Percentiles rank a stretch among this genome's conserved stretches.
phyloP scores from a whole-genome alignment of 139 green algal genomes.

The Nannochloris sp. region DNA sequence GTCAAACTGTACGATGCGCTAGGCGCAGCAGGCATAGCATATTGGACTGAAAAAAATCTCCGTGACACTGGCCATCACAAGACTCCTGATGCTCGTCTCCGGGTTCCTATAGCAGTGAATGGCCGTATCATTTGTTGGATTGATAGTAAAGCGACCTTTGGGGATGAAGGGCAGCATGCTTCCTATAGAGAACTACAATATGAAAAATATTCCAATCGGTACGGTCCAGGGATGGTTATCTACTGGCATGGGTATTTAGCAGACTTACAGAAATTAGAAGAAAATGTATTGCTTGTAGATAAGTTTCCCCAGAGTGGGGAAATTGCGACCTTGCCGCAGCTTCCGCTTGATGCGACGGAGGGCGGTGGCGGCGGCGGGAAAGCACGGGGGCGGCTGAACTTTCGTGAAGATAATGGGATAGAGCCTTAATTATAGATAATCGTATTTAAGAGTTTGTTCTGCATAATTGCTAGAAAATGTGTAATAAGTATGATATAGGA shows the following conservation, averaged over 20 bases:
- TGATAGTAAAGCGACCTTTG: slow-evolving; percentile 92
- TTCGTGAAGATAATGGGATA: no score
- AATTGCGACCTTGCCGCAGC: slow-evolving; percentile 31
- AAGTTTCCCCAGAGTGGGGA: slow-evolving; percentile 36
- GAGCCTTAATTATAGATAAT: no score
- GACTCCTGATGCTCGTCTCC: slow-evolving; percentile 77
- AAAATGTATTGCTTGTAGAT: slow-evolving; percentile 48
- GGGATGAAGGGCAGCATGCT: slow-evolving; percentile 40
- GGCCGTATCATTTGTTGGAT: slow-evolving; percentile 80
- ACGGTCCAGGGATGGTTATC: slow-evolving; percentile 81
- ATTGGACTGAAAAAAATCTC: slow-evolving; percentile 74
- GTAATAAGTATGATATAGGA: background rate
- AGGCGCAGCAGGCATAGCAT: slow-evolving; percentile 41
- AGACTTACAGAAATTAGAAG: slow-evolving; percentile 36
- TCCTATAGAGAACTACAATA: slow-evolving; percentile 51
- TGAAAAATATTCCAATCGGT: slow-evolving; percentile 65
- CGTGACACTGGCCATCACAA: slow-evolving; percentile 65
- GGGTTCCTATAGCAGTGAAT: slow-evolving; percentile 66
- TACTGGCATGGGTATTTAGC: slow-evolving; percentile 85
- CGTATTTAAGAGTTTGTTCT: no score
- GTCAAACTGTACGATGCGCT: slow-evolving; percentile 54
- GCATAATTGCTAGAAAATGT: background rate
- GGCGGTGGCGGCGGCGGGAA: background rate
- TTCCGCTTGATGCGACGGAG: background rate
- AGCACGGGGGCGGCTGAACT: no score